Base-by-base conservation (phyloP, 305 asterid species). In the Lippia alba region DNA sequence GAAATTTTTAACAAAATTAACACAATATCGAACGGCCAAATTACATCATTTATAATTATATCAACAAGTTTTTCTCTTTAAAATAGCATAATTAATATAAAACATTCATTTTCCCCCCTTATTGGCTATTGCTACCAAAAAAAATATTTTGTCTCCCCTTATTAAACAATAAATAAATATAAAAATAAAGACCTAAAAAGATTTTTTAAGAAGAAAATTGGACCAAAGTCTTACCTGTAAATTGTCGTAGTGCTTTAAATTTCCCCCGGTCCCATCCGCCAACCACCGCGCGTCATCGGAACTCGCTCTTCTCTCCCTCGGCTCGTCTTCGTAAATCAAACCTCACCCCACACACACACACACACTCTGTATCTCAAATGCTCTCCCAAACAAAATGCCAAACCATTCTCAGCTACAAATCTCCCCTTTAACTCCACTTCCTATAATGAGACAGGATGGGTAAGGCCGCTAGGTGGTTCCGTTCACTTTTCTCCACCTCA, bases 401-500 rank as follows among this genome's bases (percentile, higher is more conserved):
- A 65, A 12, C 34, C 44, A 16, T 0, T 41, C 76, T 41, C 73
- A 40, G 7, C 65, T 10, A 2, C 51, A 32, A 58, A n/a, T 49
- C 67, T 32, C 6, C 16, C 50, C 60, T 5, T 56, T 61, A 0
- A 0, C 64, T 45, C 69, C 56, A 30, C 40, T 66, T 54, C n/a
- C 74, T 56, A 61, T 61, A 61, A 81, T 83, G 89, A 79, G 73
- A 72, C 69, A 92, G n/a, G n/a, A n/a, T 92, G 97, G 98, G 97
- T 79, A 89, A 83, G 76, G 77, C 91, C 56, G 60, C 68, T 2
- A 87, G 46, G 84, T 92, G 98, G 98, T 69, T 92, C 61, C 91
- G 91, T 70, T 84, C 92, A 2, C 89, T 92, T 57, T 73, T 88
- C 50, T 72, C 87, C 32, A 75, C 80, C 69, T 81, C 84, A 78